These are phyloP conservation scores for Hysterangium stoloniferum DNA, from an alignment of 768 basidiomycete species.

Conservation along the genomic window DNA sequence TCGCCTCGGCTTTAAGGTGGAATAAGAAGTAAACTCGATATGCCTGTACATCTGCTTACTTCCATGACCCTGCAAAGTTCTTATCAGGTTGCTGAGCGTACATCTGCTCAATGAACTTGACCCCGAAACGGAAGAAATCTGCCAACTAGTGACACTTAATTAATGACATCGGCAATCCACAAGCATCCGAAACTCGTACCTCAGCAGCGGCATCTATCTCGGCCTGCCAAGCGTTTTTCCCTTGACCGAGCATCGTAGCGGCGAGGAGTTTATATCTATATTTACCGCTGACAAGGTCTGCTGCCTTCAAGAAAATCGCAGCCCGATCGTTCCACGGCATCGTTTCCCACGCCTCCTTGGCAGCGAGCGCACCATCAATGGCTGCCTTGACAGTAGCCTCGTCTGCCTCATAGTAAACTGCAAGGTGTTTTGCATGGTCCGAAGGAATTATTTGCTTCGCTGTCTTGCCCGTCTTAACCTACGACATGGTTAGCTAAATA, in stretches of 20 bases:
- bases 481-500: conserved; percentile 4
- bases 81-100: conserved; percentile 85
- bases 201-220: conserved; percentile 99
- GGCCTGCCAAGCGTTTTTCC: conserved; percentile 99
- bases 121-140: conserved; percentile 95
- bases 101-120: conserved; percentile 93
- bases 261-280: conserved; percentile 93
- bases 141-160: conserved; percentile 40
- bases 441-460: conserved; percentile 80
- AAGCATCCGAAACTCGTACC: conserved; percentile 37
- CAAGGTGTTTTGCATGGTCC: conserved; percentile 74
- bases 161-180: background rate
- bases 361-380: conserved; percentile 81
- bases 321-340: conserved; percentile 97
- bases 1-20: conserved; percentile 67
- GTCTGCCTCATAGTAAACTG: conserved; percentile 85
- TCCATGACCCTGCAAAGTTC: conserved; percentile 87
- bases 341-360: conserved; percentile 85
- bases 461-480: conserved; percentile 77
- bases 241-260: conserved; percentile 96
- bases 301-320: conserved; percentile 96
- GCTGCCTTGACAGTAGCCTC: conserved; percentile 65
- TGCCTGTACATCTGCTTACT: conserved; percentile 48
- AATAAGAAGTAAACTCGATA: conserved; percentile 5
- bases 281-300: conserved; percentile 92